A percentile compares a stretch with the other conserved stretches of the same genome.
These are phyloP conservation scores for Umbelopsis sp. DNA, from an alignment of 371 early-diverging fungal species.

Conservation along the genomic window DNA sequence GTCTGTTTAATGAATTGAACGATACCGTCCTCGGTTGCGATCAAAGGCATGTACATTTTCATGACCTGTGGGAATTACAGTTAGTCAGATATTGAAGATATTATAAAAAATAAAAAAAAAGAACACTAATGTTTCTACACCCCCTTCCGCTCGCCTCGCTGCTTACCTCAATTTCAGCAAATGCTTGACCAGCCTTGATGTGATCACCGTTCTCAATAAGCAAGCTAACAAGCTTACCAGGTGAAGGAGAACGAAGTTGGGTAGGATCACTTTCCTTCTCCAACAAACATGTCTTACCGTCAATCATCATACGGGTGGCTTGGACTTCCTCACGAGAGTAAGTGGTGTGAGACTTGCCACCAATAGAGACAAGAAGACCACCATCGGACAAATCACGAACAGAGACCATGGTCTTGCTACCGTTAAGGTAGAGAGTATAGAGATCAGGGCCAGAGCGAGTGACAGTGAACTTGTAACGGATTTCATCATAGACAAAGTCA, in stretches of 20 bases:
- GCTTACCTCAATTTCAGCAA: constrained; percentile 93
- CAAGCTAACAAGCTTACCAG: constrained; percentile 96
- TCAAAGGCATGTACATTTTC: constrained; percentile 99
- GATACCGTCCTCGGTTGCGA: constrained; percentile 88
- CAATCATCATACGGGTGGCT: constrained; percentile 86
- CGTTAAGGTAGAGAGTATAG: constrained; percentile 82
- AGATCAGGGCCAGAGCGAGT: constrained; percentile 81
- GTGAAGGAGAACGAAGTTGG: constrained; percentile 91
- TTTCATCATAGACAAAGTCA: constrained; percentile 90
- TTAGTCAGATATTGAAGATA: too few relatives aligned
- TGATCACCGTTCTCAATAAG: constrained; percentile 92
- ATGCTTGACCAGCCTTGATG: constrained; percentile 88
- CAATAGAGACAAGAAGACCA: constrained; percentile 89
- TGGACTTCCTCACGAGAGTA: constrained; percentile 92
- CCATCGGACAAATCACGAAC: constrained; percentile 90
- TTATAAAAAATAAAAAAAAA: constrained; percentile 17
- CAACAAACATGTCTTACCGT: constrained; percentile 89
- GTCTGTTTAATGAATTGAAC: constrained; percentile 91
- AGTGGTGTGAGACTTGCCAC: constrained; percentile 87
- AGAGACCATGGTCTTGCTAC: constrained; percentile 79
- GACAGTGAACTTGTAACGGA: constrained; percentile 87
- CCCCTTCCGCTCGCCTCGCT: not conserved
- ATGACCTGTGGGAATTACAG: constrained; percentile 70
- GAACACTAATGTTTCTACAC: too few relatives aligned
- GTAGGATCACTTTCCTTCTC: constrained; percentile 97